Conservation (phyloP, 23 red algal genomes). For the Gracilaria gracilis region DNA sequence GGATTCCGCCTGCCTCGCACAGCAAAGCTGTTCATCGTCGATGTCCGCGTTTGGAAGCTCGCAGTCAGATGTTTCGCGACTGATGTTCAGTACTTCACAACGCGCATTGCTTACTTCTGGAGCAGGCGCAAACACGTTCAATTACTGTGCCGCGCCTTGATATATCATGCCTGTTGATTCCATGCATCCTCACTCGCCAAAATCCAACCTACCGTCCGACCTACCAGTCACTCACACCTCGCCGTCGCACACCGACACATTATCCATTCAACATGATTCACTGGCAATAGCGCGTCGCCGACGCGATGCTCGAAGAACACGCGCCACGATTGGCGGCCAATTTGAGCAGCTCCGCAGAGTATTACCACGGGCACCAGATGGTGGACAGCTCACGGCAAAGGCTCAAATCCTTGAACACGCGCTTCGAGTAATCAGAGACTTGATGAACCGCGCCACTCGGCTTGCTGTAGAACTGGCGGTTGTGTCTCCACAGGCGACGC, state of each 20-base stretch:
- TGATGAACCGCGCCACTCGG: conserved; percentile 55
- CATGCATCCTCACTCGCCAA: background rate
- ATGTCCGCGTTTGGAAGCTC: background rate
- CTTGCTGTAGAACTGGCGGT: conserved; percentile 76
- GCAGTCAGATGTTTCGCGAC: background rate
- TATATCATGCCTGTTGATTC: background rate
- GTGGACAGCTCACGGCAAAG: conserved; percentile 48
- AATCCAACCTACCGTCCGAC: background rate
- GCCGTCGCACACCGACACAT: background rate
- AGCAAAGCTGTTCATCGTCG: background rate
- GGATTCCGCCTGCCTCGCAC: background rate
- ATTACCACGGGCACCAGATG: conserved; percentile 38
- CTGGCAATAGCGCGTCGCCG: background rate
- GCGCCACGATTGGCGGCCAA: conserved; percentile 65
- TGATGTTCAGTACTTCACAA: background rate
- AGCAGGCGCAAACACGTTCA: background rate
- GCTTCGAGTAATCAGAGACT: conserved; percentile 19
- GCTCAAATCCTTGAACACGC: conserved; percentile 68
- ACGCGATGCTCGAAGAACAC: conserved; percentile 14
- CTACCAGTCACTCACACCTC: background rate
- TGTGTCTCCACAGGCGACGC: conserved; percentile 36
- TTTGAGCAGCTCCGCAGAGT: conserved; percentile 73
- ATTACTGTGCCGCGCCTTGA: background rate
- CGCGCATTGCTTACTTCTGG: background rate
- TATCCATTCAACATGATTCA: background rate